Conservation (phyloP, 1,284 basidiomycete genomes). For the Puccinia hordei region DNA sequence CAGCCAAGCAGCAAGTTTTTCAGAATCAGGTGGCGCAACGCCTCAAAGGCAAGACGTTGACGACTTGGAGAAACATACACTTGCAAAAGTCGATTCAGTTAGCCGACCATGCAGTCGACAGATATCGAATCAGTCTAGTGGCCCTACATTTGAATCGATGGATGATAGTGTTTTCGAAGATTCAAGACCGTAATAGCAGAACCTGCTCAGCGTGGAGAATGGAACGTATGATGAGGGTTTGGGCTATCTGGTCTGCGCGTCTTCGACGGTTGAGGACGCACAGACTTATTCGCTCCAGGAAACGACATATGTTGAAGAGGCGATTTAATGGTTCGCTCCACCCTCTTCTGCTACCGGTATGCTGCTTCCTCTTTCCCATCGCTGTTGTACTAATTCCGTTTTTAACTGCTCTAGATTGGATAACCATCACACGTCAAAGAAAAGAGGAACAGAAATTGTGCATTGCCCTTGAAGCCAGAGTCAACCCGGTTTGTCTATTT, state of each 20-base stretch:
- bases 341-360: not conserved
- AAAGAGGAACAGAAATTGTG: constrained; percentile 21
- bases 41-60: constrained; percentile 1
- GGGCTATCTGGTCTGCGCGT: constrained; percentile 12
- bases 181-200: not conserved
- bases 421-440: not conserved
- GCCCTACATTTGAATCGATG: constrained; percentile 28
- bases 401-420: constrained; percentile 10
- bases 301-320: not conserved
- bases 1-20: constrained; percentile 32
- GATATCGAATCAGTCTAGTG: constrained; percentile 16
- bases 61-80: constrained; percentile 5
- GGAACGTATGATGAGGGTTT: not conserved
- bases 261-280: constrained; percentile 2
- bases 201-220: not conserved
- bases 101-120: not conserved
- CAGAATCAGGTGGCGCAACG: constrained; percentile 24
- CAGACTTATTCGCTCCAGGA: constrained; percentile 12
- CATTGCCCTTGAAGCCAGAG: not conserved
- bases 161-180: constrained; percentile 10
- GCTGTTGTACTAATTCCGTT: not conserved
- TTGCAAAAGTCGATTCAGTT: not conserved
- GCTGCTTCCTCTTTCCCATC: not conserved
- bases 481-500: constrained; percentile 17
- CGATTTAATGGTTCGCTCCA: constrained; percentile 16